Evolutionary conservation across 2,329 filamentous ascomycete genomes (phyloP).

Genomic region (Allantophomopsis lycopodina): DNA sequence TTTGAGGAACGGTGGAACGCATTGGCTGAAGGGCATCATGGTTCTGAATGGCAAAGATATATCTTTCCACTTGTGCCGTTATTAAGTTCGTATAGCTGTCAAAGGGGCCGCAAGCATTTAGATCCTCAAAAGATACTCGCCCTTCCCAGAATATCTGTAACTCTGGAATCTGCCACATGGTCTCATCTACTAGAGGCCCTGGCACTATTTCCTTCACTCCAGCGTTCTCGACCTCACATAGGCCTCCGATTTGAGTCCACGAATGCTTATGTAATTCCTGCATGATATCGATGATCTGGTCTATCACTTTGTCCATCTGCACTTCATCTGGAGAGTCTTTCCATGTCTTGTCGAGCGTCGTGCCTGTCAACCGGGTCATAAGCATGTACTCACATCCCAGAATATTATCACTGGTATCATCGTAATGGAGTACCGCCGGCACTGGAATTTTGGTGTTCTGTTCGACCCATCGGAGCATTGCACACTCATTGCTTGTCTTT

Average conservation of each 20-base stretch:
- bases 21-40: conserved; percentile 15
- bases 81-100: conserved; percentile 15
- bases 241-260: conserved; percentile 16
- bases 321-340: conserved; percentile 4
- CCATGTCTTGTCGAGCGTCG: conserved; percentile 17
- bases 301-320: not conserved
- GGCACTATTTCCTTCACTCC: conserved; percentile 4
- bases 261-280: conserved; percentile 15
- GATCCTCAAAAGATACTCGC: conserved; percentile 3
- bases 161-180: conserved; percentile 21
- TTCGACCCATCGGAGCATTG: conserved; percentile 19
- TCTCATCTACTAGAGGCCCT: conserved; percentile 20
- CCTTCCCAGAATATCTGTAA: conserved; percentile 14
- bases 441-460: conserved; percentile 20
- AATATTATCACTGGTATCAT: conserved; percentile 14
- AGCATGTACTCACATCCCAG: conserved; percentile 20
- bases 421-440: conserved; percentile 16
- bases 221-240: conserved; percentile 5
- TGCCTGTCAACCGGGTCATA: conserved; percentile 14
- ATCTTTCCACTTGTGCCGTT: conserved; percentile 11
- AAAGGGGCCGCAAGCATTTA: conserved; percentile 17
- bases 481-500: conserved; percentile 24
- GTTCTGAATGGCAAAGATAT: conserved; percentile 14
- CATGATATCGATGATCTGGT: conserved; percentile 18
- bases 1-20: conserved; percentile 14